These are phyloP conservation scores for Bodo saltans DNA, from an alignment of 78 protist genomes.

Conservation along the genomic window DNA sequence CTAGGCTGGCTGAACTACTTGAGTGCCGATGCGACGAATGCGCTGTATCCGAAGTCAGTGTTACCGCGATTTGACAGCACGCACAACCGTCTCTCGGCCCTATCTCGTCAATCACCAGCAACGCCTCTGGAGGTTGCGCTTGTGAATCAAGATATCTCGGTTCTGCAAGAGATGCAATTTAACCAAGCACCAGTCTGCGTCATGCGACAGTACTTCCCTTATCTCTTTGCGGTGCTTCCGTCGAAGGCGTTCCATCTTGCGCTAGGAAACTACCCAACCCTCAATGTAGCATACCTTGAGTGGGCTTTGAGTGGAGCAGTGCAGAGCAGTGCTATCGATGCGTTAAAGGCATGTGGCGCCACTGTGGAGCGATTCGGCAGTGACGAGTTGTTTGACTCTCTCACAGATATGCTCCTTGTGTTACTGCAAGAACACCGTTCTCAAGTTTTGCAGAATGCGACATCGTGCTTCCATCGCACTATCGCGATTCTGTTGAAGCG, in stretches of 20 bases:
- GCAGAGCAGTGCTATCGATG: neutral
- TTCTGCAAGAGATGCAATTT: too few relatives aligned
- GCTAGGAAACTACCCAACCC: neutral
- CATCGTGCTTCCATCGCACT: neutral
- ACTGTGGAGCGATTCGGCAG: neutral
- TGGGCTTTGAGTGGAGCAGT: neutral
- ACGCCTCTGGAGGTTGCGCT: too few relatives aligned
- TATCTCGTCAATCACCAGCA: too few relatives aligned
- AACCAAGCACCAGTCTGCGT: too few relatives aligned
- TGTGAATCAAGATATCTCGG: too few relatives aligned
- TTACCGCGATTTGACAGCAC: too few relatives aligned
- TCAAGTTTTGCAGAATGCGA: neutral
- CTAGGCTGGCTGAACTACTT: too few relatives aligned
- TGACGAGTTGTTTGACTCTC: neutral
- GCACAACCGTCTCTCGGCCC: too few relatives aligned
- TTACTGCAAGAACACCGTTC: too few relatives aligned
- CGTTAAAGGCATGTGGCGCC: neutral
- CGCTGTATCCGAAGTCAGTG: too few relatives aligned
- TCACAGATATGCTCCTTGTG: neutral
- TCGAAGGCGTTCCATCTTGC: neutral
- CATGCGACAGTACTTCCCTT: neutral
- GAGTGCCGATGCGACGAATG: too few relatives aligned
- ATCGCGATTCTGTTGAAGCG: neutral
- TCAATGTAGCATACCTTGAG: neutral
- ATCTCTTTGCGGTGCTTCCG: neutral